Base-by-base conservation (phyloP, 768 basidiomycete genomes). In the Dioszegia crocea region DNA sequence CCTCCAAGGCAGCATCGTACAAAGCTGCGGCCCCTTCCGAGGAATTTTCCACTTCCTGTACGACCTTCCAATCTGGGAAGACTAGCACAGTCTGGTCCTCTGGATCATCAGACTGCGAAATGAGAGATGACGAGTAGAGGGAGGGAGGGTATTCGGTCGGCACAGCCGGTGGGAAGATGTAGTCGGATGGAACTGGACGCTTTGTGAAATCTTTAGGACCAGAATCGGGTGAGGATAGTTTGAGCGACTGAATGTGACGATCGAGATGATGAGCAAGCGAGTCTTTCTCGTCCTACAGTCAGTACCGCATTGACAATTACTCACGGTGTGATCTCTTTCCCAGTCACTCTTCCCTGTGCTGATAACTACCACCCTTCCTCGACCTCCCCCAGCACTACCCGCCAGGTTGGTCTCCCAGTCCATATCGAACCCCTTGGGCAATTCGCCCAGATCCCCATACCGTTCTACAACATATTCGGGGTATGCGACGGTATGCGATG, bases 321-420 rank as follows among this genome's bases (percentile, higher is more conserved):
- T 43, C 53, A 73, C 68, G 2, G 87, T 87, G 59, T 97, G 84
- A 41, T 91, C 86, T 40, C 81, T 81, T 38, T 84, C 83, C 93
- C 93, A 97, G 78, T 98, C 91, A 19, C 85, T 81, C 77, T 88
- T 86, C 5, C 91, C 91, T 0, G 91, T 94, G 1, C 89, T 92
- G 53, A 97, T 88, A 31, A 97, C 80, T 31, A 94, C 48, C 63
- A 87, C 89, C 81, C 91, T 88, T 23, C 91, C 85, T 38, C 83
- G 84, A 75, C 89, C 91, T 2, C 89, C 86, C 75, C 87, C 88
- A 26, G 91, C 83, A 29, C 85, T 84, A 9, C 92, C 93, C n/a
- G 92, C 78, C 84, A 98, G 84, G 46, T 87, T 83, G 2, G 84
- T 83, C 21, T 86, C 85, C 80, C 83, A 84, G 79, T 98, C 93